Conservation (phyloP, 2,329 filamentous ascomycete genomes). For the Corinectria fuckeliana region DNA sequence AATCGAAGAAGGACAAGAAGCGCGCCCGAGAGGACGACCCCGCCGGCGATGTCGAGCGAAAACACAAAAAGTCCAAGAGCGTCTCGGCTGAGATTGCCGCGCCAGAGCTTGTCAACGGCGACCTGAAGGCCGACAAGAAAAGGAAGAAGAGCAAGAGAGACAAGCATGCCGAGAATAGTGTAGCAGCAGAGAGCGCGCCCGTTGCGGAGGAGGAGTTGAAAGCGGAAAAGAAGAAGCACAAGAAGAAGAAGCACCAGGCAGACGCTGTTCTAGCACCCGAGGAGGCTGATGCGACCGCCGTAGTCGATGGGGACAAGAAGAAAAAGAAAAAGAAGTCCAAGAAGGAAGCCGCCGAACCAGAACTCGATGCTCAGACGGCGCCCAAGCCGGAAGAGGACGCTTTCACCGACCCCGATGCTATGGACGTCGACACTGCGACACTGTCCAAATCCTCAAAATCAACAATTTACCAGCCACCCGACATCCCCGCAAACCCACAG, state of each 20-base stretch:
- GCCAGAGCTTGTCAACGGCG: slow-evolving; percentile 35
- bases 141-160: slow-evolving; percentile 42
- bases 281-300: slow-evolving; percentile 15
- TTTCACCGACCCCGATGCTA: slow-evolving; percentile 41
- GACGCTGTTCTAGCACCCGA: slow-evolving; percentile 19
- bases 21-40: slow-evolving; percentile 52
- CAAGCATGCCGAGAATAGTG: slow-evolving; percentile 28
- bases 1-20: slow-evolving; percentile 54
- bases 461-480: slow-evolving; percentile 46
- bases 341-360: slow-evolving; percentile 37
- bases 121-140: slow-evolving; percentile 43
- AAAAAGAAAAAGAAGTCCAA: slow-evolving; percentile 45
- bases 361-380: slow-evolving; percentile 20
- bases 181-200: slow-evolving; percentile 14
- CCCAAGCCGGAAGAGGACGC: slow-evolving; percentile 20
- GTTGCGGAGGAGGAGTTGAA: slow-evolving; percentile 26
- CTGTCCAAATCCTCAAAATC: slow-evolving; percentile 38
- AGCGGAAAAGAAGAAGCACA: slow-evolving; percentile 38
- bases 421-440: slow-evolving; percentile 48
- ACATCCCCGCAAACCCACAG: slow-evolving; percentile 49
- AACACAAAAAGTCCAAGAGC: slow-evolving; percentile 59
- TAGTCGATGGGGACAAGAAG: slow-evolving; percentile 32
- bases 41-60: slow-evolving; percentile 49
- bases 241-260: slow-evolving; percentile 42
- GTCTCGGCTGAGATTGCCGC: slow-evolving; percentile 42